Conservation (phyloP, 495 filamentous ascomycete species). For the Corynascus novoguineensis region DNA sequence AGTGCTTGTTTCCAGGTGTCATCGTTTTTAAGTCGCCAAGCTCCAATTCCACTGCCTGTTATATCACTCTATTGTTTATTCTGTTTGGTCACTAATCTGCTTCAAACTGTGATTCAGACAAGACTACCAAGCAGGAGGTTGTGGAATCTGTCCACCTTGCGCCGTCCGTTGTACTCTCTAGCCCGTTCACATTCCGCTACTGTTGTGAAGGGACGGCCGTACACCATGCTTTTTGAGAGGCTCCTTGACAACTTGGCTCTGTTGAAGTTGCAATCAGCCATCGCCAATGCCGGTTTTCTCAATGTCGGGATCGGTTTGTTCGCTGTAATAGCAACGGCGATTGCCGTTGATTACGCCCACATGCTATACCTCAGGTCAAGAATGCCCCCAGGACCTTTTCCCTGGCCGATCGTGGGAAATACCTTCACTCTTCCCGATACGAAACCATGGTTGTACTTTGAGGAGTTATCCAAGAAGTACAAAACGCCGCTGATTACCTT, state of each 20-base stretch:
- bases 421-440: constrained; percentile 53
- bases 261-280: constrained; percentile 18
- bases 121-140: too few relatives aligned
- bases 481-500: constrained; percentile 55
- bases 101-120: too few relatives aligned
- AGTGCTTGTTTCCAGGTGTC: background rate
- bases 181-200: background rate
- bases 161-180: background rate
- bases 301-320: constrained; percentile 25
- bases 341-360: constrained; percentile 44
- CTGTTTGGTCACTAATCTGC: too few relatives aligned
- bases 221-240: constrained; percentile 25
- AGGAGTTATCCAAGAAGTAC: constrained; percentile 50
- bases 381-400: constrained; percentile 56
- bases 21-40: background rate
- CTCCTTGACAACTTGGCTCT: constrained; percentile 19
- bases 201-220: background rate
- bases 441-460: constrained; percentile 63
- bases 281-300: constrained; percentile 7
- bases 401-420: constrained; percentile 49
- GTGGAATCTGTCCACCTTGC: too few relatives aligned
- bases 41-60: too few relatives aligned
- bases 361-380: constrained; percentile 46
- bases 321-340: constrained; percentile 24
- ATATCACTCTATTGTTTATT: too few relatives aligned